Conservation (phyloP, 306 rosid genomes). For the Citrullus mucosospermus region DNA sequence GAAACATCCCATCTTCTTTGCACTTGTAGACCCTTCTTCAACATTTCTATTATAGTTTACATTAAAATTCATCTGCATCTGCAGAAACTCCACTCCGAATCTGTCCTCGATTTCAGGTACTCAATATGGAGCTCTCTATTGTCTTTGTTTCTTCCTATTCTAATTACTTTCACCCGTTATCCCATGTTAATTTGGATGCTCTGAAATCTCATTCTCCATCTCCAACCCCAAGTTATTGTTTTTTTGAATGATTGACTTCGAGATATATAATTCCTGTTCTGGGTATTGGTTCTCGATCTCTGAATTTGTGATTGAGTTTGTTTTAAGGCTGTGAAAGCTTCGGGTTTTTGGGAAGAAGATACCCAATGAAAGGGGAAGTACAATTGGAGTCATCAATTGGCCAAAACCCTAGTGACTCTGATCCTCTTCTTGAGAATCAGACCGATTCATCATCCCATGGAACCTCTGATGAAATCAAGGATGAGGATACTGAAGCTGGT, state of each 20-base stretch:
- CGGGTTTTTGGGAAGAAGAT: conserved; percentile 6
- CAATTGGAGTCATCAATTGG: conserved; percentile 52
- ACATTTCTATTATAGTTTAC: background rate
- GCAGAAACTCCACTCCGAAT: background rate
- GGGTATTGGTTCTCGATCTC: conserved; percentile 1
- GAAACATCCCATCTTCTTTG: background rate
- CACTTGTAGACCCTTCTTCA: background rate
- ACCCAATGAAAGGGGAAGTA: conserved; percentile 76
- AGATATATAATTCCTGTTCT: background rate
- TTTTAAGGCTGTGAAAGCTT: conserved; percentile 26
- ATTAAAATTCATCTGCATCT: background rate
- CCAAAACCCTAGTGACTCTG: conserved; percentile 61
- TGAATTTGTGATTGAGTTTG: background rate
- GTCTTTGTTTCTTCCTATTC: background rate
- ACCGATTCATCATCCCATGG: conserved; percentile 37
- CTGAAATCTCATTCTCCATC: background rate
- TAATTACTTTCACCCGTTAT: background rate
- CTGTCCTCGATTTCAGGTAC: conserved; percentile 7
- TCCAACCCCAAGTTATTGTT: too few species aligned
- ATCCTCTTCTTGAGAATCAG: conserved; percentile 59
- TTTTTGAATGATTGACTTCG: background rate
- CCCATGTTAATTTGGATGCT: background rate
- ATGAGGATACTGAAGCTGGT: conserved; percentile 74
- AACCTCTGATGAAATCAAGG: conserved; percentile 55
- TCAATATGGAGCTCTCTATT: background rate